Evolutionary conservation across 2,329 filamentous ascomycete species (phyloP).

Genomic region (Fusarium udum): DNA sequence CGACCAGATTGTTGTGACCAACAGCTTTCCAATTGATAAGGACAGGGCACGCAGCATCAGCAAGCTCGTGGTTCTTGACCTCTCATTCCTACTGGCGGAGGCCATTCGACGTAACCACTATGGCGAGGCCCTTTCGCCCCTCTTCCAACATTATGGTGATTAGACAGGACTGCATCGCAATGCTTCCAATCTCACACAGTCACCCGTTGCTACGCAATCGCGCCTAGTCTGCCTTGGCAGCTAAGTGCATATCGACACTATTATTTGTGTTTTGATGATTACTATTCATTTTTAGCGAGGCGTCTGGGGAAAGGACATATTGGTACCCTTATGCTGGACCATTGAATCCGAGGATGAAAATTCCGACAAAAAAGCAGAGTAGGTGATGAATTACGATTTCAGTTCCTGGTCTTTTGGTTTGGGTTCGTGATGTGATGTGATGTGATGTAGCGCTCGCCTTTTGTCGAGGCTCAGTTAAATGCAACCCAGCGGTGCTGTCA

Average conservation of each 20-base stretch:
- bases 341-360: constrained; percentile 23
- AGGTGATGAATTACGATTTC: constrained; percentile 42
- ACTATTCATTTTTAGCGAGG: constrained; percentile 47
- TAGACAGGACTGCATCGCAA: constrained; percentile 45
- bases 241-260: constrained; percentile 26
- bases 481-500: constrained; percentile 76
- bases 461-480: constrained; percentile 6
- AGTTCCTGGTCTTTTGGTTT: constrained; percentile 26
- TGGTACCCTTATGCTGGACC: constrained; percentile 27
- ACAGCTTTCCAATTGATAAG: constrained; percentile 91
- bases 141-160: constrained; percentile 74
- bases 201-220: constrained; percentile 15
- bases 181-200: constrained; percentile 9
- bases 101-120: constrained; percentile 97
- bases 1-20: constrained; percentile 92
- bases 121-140: constrained; percentile 79
- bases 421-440: constrained; percentile 11
- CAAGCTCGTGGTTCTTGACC: constrained; percentile 90
- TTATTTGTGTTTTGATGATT: constrained; percentile 30
- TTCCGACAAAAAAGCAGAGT: constrained; percentile 33
- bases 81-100: constrained; percentile 88
- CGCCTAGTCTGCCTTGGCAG: constrained; percentile 5
- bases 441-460: constrained; percentile 1
- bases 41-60: constrained; percentile 74
- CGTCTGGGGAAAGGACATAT: constrained; percentile 45